These are phyloP conservation scores for Malus sieversii DNA, from an alignment of 306 rosid genomes.

Conservation along the genomic window DNA sequence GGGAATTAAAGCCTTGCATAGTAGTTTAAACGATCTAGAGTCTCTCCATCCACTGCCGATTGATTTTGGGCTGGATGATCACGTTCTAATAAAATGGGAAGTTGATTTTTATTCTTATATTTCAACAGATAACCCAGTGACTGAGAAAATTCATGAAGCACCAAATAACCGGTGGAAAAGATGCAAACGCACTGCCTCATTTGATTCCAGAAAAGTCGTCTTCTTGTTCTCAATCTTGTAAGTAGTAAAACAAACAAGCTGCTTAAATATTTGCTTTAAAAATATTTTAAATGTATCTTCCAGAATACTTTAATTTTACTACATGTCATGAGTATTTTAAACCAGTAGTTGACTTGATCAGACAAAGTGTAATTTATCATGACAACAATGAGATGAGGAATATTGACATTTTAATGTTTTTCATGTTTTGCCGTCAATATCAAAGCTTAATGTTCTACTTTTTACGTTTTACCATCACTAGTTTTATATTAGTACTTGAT, in stretches of 20 bases:
- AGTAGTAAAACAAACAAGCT: slow-evolving; percentile 19
- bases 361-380: background rate
- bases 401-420: background rate
- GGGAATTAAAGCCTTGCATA: no score
- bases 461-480: background rate
- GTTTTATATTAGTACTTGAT: background rate
- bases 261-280: background rate
- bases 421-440: background rate
- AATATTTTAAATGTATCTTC: background rate
- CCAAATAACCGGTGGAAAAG: slow-evolving; percentile 72
- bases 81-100: background rate
- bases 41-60: no score
- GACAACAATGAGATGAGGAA: background rate
- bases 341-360: background rate
- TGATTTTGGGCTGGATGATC: no score
- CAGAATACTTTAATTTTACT: background rate
- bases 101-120: slow-evolving; percentile 13
- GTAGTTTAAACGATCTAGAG: no score
- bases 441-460: background rate
- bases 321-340: background rate
- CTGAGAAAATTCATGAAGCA: slow-evolving; percentile 61
- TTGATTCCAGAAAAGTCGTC: slow-evolving; percentile 81
- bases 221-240: slow-evolving; percentile 83
- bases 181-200: slow-evolving; percentile 70
- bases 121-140: slow-evolving; percentile 54